Conservation (phyloP, 192 early-diverging fungal species). For the Entomortierella beljakovae region DNA sequence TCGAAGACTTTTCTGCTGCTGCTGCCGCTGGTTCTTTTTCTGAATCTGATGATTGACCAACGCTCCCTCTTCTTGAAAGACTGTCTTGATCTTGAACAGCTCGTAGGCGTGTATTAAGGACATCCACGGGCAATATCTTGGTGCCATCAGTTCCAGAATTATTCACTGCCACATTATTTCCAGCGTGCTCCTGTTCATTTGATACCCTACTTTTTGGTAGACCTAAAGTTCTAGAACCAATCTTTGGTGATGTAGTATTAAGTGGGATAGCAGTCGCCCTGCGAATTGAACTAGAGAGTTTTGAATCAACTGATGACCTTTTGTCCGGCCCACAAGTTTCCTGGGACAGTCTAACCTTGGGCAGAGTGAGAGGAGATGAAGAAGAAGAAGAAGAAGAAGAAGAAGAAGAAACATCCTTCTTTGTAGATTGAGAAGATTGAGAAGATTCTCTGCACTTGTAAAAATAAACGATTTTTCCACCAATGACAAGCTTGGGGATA, state of each 20-base stretch:
- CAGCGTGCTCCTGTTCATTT: not conserved
- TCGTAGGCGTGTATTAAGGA: not conserved
- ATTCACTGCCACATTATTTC: too few relatives aligned
- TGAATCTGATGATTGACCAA: too few relatives aligned
- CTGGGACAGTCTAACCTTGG: too few relatives aligned
- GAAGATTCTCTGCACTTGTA: not conserved
- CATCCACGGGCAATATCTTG: too few relatives aligned
- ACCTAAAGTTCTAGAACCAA: not conserved
- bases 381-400: too few relatives aligned
- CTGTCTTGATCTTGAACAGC: not conserved
- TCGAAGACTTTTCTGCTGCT: not conserved
- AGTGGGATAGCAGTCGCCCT: not conserved
- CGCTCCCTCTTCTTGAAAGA: too few relatives aligned
- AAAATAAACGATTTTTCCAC: not conserved
- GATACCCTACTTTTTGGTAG: not conserved
- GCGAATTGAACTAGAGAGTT: too few relatives aligned
- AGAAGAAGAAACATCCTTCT: too few relatives aligned
- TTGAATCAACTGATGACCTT: too few relatives aligned
- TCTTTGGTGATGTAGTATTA: not conserved
- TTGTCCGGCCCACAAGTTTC: too few relatives aligned
- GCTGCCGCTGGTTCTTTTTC: not conserved
- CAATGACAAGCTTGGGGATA: not conserved
- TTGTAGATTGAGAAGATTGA: not conserved
- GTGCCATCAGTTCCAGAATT: too few relatives aligned
- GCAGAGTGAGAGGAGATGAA: too few relatives aligned